phyloP scores from a whole-genome alignment of 805 yeast genomes.

The Candida wancherniae region DNA sequence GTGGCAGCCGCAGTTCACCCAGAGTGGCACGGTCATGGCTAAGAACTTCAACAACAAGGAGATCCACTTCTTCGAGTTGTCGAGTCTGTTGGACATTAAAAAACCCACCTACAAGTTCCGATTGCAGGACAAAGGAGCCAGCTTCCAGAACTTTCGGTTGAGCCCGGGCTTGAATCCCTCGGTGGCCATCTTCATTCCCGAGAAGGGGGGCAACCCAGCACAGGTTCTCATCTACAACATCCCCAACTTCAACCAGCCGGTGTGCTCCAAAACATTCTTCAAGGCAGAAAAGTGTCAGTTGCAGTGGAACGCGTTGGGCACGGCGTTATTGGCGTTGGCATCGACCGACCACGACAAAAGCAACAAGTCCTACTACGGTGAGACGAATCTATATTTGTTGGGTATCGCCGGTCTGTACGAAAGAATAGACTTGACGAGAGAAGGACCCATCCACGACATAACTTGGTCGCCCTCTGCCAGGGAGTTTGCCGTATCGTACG shows the following conservation, averaged over 20 bases:
- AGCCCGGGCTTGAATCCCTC: slow-evolving; percentile 90
- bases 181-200: slow-evolving; percentile 87
- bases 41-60: slow-evolving; percentile 53
- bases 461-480: slow-evolving; percentile 96
- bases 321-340: slow-evolving; percentile 88
- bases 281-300: slow-evolving; percentile 92
- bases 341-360: slow-evolving; percentile 94
- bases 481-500: slow-evolving; percentile 96
- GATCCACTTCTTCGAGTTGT: slow-evolving; percentile 62
- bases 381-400: slow-evolving; percentile 82
- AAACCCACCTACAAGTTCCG: slow-evolving; percentile 57
- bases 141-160: slow-evolving; percentile 52
- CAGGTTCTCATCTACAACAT: slow-evolving; percentile 77
- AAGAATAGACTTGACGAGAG: slow-evolving; percentile 79
- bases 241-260: slow-evolving; percentile 70
- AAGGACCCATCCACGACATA: slow-evolving; percentile 96
- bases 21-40: slow-evolving; percentile 70
- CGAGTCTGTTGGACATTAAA: slow-evolving; percentile 24
- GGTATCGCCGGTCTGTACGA: slow-evolving; percentile 93
- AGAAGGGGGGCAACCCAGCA: slow-evolving; percentile 84
- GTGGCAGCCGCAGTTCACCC: slow-evolving; percentile 89
- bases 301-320: slow-evolving; percentile 92
- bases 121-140: slow-evolving; percentile 48
- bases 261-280: slow-evolving; percentile 83
- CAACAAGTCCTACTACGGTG: slow-evolving; percentile 94